Evolutionary conservation across 371 early-diverging fungal genomes (phyloP), one percentile per base, ranked within the genome.

Genomic region (Syncephalastrum contaminatum): DNA sequence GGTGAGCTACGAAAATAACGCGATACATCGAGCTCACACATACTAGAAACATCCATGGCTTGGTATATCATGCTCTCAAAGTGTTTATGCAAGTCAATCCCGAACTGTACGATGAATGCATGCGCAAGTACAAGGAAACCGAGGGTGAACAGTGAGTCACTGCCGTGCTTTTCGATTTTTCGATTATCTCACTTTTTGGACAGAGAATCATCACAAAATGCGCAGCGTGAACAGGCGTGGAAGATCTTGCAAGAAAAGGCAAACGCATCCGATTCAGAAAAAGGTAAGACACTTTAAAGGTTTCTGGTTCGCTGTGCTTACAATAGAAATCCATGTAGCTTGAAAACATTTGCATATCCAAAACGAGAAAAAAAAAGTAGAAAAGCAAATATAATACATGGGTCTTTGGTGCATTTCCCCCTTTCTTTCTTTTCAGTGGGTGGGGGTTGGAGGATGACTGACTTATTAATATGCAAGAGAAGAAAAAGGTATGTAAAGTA

Each of bases 81-180:
- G 78, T 95, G 50, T 92, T 98, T 62, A 94, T 95, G 89, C 92
- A 93, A 48, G 88, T 93, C 27, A 88, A 90, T 72, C 94, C 95
- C 40, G 85, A 83, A 55, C 70, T 97, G 39, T 97, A 96, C 77
- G 96, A 97, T 44, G 85, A 89, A 53, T 91, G 91, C 70, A 88
- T 91, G 6, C 85, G 85, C 54, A 79, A 89, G 62, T 93, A 87
- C 72, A 63, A 53, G 42, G 46, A 58, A 10, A 51, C 54, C 1
- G 51, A 63, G 47, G 42, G 50, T 8, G 46, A 41, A 19, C 40
- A 40, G 56, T 55, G 41, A 36, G 48, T 12, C 22, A 8, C 7
- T 16, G 36, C 3, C 20, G 6, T n/a, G n/a, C 4, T 4, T 7
- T n/a, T 7, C 8, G 1, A 14, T 0, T 24, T 5, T 42, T 24